Percentiles rank a stretch among this genome's conserved stretches.
phyloP scores from a whole-genome alignment of 345 rosid genomes.

The Iberis pinnata region DNA sequence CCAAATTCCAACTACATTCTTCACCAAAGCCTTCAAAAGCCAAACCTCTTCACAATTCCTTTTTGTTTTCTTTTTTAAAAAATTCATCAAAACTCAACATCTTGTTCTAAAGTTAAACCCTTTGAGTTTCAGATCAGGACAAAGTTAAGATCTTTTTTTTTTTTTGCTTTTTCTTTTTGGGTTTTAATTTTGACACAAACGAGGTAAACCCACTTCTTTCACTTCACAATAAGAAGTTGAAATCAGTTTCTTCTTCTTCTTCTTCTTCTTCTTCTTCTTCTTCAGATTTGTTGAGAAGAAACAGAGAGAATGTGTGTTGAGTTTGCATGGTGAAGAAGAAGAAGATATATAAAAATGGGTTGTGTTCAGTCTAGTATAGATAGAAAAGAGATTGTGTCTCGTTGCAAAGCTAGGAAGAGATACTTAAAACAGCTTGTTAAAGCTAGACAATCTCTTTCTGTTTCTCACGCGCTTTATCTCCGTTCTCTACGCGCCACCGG shows the following conservation, averaged over 20 bases:
- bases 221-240: constrained; percentile 16
- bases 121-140: constrained; percentile 33
- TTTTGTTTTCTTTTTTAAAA: too few relatives aligned
- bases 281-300: constrained; percentile 12
- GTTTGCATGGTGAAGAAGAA: constrained; percentile 28
- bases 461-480: constrained; percentile 78
- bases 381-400: constrained; percentile 74
- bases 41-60: constrained; percentile 5
- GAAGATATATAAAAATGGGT: constrained; percentile 43
- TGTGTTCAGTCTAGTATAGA: constrained; percentile 75
- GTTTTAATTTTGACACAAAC: constrained; percentile 24
- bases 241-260: too few relatives aligned
- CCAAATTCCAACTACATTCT: constrained; percentile 29
- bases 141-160: constrained; percentile 26
- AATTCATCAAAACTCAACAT: too few relatives aligned
- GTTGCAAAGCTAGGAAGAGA: constrained; percentile 82
- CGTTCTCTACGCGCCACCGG: constrained; percentile 83
- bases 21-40: constrained; percentile 9
- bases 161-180: constrained; percentile 4
- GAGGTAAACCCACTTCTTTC: constrained; percentile 29
- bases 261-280: too few relatives aligned
- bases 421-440: constrained; percentile 77
- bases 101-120: constrained; percentile 20
- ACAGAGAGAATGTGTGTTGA: neutral
- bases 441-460: constrained; percentile 76